Conservation (phyloP, 352 stramenopile species). For the Globisporangium orthogonon region DNA sequence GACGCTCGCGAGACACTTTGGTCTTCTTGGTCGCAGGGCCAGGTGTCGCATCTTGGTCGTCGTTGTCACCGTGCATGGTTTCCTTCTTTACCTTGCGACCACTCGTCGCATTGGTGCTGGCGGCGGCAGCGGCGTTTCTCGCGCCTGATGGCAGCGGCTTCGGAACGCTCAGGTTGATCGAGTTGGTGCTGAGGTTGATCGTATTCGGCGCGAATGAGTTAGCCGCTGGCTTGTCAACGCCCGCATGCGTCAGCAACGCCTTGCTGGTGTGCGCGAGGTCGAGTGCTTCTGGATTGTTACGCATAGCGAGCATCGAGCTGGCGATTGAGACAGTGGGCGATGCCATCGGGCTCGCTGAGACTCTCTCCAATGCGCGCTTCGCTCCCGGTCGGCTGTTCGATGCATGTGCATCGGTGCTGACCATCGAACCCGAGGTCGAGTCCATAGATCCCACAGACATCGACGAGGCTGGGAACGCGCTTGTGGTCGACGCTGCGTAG, state of each 20-base stretch:
- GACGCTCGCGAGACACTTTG: conserved; percentile 78
- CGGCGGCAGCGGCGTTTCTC: too few relatives aligned
- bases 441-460: conserved; percentile 3
- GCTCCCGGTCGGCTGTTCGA: conserved; percentile 22
- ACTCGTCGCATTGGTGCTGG: not conserved
- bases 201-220: conserved; percentile 5
- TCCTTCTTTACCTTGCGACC: conserved; percentile 21
- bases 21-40: conserved; percentile 52
- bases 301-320: conserved; percentile 72
- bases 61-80: conserved; percentile 11
- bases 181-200: conserved; percentile 25
- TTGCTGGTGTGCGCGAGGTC: conserved; percentile 15
- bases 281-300: conserved; percentile 15
- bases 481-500: conserved; percentile 4
- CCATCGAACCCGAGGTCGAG: conserved; percentile 4
- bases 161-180: conserved; percentile 23
- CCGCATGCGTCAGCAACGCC: conserved; percentile 16
- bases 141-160: not conserved
- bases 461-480: conserved; percentile 12
- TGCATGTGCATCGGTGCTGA: not conserved
- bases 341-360: conserved; percentile 15
- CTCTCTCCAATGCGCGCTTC: conserved; percentile 38
- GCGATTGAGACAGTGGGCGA: conserved; percentile 47
- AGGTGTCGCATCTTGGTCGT: conserved; percentile 13
- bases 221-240: conserved; percentile 3